Evolutionary conservation across 1,284 basidiomycete species (phyloP), one percentile per base, ranked within the genome.

Genomic region (Cronartium quercuum): DNA sequence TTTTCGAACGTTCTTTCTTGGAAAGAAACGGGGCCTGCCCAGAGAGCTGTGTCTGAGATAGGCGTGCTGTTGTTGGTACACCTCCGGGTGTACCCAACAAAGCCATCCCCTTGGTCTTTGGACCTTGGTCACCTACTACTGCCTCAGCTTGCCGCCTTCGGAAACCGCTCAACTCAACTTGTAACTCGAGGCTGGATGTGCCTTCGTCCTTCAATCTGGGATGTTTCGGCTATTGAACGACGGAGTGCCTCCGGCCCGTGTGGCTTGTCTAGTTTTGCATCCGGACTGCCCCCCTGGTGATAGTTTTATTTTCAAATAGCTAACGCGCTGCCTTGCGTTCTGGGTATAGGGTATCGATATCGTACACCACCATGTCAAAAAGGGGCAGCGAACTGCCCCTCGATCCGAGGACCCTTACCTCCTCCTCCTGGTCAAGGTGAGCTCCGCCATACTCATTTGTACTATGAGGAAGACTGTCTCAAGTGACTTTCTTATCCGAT

Each of bases 351-450:
- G 95, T 91, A 97, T 98, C 86, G 95, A 98, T 85, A 90, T 98
- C 85, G 87, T 88, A 83, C 86, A 87, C 85, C 95, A 98, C 87
- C 95, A 99, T 89, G 94, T 97, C 89, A 97, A 92, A 90, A 97
- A 95, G 88, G 90, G 94, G 81, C 86, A 88, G 83, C 90, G 95
- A 80, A 91, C 91, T 79, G 93, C 93, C 79, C 95, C 95, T 84
- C 92, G 92, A 87, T 95, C 92, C 83, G 92, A 98, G 91, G 95
- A 98, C 85, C 94, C 95, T 44, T 98, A 98, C 86, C 89, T 98
- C 81, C 90, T 97, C 82, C 88, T 98, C 82, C 89, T 99, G 78
- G 95, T 98, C 84, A 98, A 98, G 89, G 94, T 94, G 82, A 78
- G 84, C 82, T 15, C 18, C 51, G 18, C n/a, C 29, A 66, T 47